Conservation (phyloP, 768 basidiomycete genomes). For the Termitomyces sp. region DNA sequence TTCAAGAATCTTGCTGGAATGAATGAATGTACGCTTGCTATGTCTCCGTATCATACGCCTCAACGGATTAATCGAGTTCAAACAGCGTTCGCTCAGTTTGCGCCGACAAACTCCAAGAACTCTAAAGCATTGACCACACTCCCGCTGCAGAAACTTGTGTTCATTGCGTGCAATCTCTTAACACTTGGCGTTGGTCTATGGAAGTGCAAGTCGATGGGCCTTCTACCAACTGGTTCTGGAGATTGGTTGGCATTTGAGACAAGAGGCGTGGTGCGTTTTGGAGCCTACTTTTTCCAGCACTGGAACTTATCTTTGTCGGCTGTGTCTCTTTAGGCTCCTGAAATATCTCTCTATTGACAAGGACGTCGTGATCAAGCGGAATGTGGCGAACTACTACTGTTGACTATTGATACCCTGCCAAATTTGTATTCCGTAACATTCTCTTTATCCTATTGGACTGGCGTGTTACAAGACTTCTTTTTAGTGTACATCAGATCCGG, state of each 20-base stretch:
- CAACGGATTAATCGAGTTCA: constrained; percentile 1
- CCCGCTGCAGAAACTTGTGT: constrained; percentile 68
- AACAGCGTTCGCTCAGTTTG: constrained; percentile 71
- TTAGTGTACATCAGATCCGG: not conserved
- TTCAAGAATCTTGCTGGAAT: constrained; percentile 82
- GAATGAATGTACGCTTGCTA: constrained; percentile 61
- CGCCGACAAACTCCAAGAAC: constrained; percentile 56
- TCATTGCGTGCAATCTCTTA: constrained; percentile 68
- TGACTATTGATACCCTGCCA: not conserved
- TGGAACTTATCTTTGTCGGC: not conserved
- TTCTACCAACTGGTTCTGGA: constrained; percentile 86
- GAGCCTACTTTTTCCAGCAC: not conserved
- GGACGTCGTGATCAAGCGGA: no score
- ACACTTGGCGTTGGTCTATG: constrained; percentile 85
- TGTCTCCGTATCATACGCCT: not conserved
- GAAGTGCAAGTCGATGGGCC: constrained; percentile 92
- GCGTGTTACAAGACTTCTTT: not conserved
- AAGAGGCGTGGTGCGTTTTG: constrained; percentile 59
- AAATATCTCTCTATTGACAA: constrained; percentile 16
- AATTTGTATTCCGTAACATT: not conserved
- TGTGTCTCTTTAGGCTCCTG: constrained; percentile 11
- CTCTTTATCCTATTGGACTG: not conserved
- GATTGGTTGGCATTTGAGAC: constrained; percentile 96
- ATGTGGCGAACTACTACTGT: no score
- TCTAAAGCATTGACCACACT: constrained; percentile 54